These are phyloP conservation scores for Agrocybe pediades DNA, from an alignment of 768 basidiomycete genomes.

Conservation along the genomic window DNA sequence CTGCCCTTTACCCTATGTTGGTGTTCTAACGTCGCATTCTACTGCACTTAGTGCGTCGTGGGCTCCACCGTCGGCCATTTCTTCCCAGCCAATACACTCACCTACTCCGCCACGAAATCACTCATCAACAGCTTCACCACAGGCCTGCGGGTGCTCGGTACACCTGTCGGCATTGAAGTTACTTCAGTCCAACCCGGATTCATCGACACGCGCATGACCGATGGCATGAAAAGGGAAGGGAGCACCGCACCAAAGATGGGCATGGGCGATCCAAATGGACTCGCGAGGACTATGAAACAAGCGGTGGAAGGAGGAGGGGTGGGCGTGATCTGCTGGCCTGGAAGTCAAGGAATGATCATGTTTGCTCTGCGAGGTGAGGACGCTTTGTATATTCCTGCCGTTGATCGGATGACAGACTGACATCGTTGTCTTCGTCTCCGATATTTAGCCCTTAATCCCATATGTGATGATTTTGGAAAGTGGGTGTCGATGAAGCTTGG, in stretches of 20 bases:
- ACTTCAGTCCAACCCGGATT: slow-evolving; percentile 28
- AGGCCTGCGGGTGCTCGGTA: slow-evolving; percentile 28
- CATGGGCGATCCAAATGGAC: slow-evolving; percentile 17
- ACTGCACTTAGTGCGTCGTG: slow-evolving; percentile 30
- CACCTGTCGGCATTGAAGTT: slow-evolving; percentile 24
- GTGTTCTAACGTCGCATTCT: not conserved
- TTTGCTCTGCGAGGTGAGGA: slow-evolving; percentile 24
- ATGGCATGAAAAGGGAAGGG: slow-evolving; percentile 23
- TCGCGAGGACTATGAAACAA: slow-evolving; percentile 24
- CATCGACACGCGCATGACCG: slow-evolving; percentile 28
- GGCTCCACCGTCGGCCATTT: slow-evolving; percentile 27
- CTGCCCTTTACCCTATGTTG: not conserved
- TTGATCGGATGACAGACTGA: not conserved
- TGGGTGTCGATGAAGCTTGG: slow-evolving; percentile 22
- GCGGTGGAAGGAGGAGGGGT: slow-evolving; percentile 27
- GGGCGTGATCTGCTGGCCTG: slow-evolving; percentile 26
- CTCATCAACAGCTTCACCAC: slow-evolving; percentile 32
- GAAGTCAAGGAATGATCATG: slow-evolving; percentile 21
- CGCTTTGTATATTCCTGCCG: not conserved
- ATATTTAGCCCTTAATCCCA: slow-evolving; percentile 25
- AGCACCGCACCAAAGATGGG: slow-evolving; percentile 18
- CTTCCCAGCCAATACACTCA: slow-evolving; percentile 31
- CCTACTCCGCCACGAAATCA: slow-evolving; percentile 30
- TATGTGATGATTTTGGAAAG: slow-evolving; percentile 25
- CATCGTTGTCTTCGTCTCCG: not conserved